These are phyloP conservation scores for Apiotrichum sp. DNA, from an alignment of 1,284 basidiomycete genomes.

Conservation along the genomic window DNA sequence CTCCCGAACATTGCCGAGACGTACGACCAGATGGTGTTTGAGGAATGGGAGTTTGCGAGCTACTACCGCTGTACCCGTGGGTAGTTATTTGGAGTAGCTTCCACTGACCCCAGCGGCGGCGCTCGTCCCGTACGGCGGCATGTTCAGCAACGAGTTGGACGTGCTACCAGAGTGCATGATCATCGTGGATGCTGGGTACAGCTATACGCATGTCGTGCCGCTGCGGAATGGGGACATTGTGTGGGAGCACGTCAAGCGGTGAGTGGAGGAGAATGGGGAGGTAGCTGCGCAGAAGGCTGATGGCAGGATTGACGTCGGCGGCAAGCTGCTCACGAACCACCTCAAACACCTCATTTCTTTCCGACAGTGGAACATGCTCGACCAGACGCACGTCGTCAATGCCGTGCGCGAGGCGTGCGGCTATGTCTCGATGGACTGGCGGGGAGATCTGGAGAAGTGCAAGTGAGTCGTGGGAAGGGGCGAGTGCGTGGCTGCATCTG, in stretches of 20 bases:
- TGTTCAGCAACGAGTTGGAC: slow-evolving; percentile 54
- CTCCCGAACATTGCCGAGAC: slow-evolving; percentile 82
- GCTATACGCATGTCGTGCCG: slow-evolving; percentile 87
- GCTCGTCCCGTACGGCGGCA: slow-evolving; percentile 62
- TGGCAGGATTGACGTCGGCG: slow-evolving; percentile 79
- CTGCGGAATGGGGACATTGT: slow-evolving; percentile 66
- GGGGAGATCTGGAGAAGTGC: slow-evolving; percentile 66
- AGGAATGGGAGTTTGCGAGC: slow-evolving; percentile 87
- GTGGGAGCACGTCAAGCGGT: slow-evolving; percentile 77
- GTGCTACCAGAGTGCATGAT: slow-evolving; percentile 67
- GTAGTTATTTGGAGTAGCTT: slow-evolving; percentile 31
- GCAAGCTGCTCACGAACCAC: slow-evolving; percentile 89
- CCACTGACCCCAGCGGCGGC: slow-evolving; percentile 58
- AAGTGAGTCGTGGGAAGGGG: slow-evolving; percentile 54
- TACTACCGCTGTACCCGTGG: slow-evolving; percentile 74
- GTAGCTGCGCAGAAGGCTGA: neutral
- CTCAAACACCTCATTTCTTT: slow-evolving; percentile 89
- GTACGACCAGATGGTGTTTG: slow-evolving; percentile 90
- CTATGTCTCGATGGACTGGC: slow-evolving; percentile 73
- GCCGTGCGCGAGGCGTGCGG: slow-evolving; percentile 80
- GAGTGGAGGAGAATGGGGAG: slow-evolving; percentile 3
- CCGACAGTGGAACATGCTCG: slow-evolving; percentile 97
- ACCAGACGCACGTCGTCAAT: slow-evolving; percentile 83
- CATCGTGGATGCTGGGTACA: slow-evolving; percentile 84
- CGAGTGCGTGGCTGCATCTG: neutral